Base-by-base conservation (phyloP, 163 green algal species). In the Chloroidium sp. region DNA sequence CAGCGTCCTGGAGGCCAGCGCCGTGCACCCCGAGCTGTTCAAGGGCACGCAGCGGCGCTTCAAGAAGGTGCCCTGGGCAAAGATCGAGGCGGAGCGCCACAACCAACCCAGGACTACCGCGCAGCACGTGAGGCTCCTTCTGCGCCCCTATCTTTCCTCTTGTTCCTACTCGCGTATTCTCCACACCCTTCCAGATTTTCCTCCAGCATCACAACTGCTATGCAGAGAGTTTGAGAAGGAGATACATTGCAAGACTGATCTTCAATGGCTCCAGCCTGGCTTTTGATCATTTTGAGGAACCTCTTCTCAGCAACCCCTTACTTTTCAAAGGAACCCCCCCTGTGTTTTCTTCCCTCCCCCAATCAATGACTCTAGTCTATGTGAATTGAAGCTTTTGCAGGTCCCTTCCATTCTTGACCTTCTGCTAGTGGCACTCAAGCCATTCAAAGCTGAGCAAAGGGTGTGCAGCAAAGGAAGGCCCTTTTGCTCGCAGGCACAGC, bases 31-130 rank as follows among this genome's bases (percentile, higher is more conserved):
- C 3, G 75, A 92, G 72, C 88, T 95, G 68, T 97, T 94, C 79
- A 93, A 94, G 81, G 93, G 94, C 57, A 90, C 92, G 0, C 96
- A 97, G 87, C 82, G 89, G 12, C 92, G 89, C 79, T 97, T 98
- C 82, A 89, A 90, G 60, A 82, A 85, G 76, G 84, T 90, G 59
- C 61, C 82, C 58, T 76, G 92, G 91, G 84, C 84, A 12, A 93
- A 93, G 85, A 89, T 96, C 6, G 93, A 96, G 84, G 86, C 88
- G 8, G 82, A 90, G 69, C 84, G 90, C 14, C 92, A 97, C 69
- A 95, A 97, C 85, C 85, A 84, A 69, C 87, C 92, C 57, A 86
- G 87, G 62, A 94, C 88, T 0, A 80, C 87, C 0, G 85, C 90
- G 62, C 85, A 93, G 85, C 85, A 91, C 12, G 86, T 87, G 10